Evolutionary conservation across 2,329 filamentous ascomycete genomes (phyloP), one percentile per base, ranked within the genome.

Genomic region (Colletotrichum sp.): DNA sequence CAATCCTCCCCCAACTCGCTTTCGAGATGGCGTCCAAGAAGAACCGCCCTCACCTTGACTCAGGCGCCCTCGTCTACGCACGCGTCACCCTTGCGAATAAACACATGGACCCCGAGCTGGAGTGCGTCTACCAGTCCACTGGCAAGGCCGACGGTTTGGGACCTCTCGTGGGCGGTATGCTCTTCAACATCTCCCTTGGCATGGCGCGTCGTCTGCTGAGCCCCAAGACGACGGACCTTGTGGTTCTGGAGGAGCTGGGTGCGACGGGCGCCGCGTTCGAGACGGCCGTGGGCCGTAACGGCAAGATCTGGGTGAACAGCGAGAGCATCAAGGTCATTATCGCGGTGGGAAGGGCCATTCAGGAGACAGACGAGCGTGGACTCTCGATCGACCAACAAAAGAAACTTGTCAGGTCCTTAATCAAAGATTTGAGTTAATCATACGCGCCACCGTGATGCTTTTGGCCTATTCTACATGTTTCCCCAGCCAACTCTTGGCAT

Each of bases 11-110:
- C 0, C 94, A 98, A 79, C 90, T 98, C 24, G 92, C 96, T n/a
- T 99, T 99, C 83, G 96, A 98, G 85, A 93, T 93, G 77, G 97
- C 96, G 21, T 95, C 94, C 60, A 97, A 96, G 84, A 98, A 98
- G 87, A 98, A 95, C 4, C 91, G 96, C 2, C 97, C 97, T 1
- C 90, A 95, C 78, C 90, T 98, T 58, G 87, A 89, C 32, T 82
- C 91, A 16, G 95, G 95, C 48, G 92, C 95, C 68, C 87, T 98
- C 32, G 95, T 98, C 43, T 98, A 98, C 86, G 96, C 96, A 48
- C 94, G 96, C 77, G 92, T 99, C 58, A 88, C 91, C 32, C 91
- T 94, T 55, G 93, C 94, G 21, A 94, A 95, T 80, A 93, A 93
- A 78, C 94, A 96, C 84, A 95, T 96, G 87, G 95, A 98, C 81